Base-by-base conservation (phyloP, 2,329 filamentous ascomycete species). In the Fusarium sp. region DNA sequence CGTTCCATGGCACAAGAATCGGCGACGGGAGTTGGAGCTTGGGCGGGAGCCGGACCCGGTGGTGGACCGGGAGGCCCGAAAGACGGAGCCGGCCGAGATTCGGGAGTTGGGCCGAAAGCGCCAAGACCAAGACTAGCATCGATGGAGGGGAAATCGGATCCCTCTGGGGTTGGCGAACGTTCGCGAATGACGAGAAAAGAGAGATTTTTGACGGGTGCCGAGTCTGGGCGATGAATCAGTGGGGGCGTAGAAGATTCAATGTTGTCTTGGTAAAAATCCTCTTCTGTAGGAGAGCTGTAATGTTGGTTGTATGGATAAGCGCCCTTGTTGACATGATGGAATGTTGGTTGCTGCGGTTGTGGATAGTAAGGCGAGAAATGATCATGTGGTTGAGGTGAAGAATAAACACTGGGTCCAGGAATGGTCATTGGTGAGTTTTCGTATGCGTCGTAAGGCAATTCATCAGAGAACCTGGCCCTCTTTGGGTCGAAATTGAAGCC, bases 101-200 rank as follows among this genome's bases (percentile, higher is more conserved):
- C 66, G 52, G 65, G 59, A 16, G 61, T 47, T 22, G 66, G 53
- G 20, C 63, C 63, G 61, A 71, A 63, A 54, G 61, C 27, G 64
- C 65, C 45, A 65, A 72, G 45, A 20, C 63, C 63, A 55, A 72
- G 43, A 20, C 64, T 61, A 57, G 70, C 65, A 52, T 66, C 50
- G 24, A 70, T 61, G 22, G 61, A 64, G 34, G 61, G 58, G 51
- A 70, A 65, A 43, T 63, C 54, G 53, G 63, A 52, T 22, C 62
- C 65, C 49, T 77, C 72, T 51, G 71, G 73, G 52, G 72, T 75
- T 38, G 68, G 73, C 54, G 59, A 68, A 59, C 76, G 76, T 63
- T 83, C 80, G 27, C 79, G 79, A 50, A 83, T 82, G 34, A 83
- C 78, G 24, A 82, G 73, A 68, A 83, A 82, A 20, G 80, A 76